A percentile compares a stretch with the other conserved stretches of the same genome.
Evolutionary conservation across 352 stramenopile species (phyloP).

Genomic region (Phytophthora hibernalis): DNA sequence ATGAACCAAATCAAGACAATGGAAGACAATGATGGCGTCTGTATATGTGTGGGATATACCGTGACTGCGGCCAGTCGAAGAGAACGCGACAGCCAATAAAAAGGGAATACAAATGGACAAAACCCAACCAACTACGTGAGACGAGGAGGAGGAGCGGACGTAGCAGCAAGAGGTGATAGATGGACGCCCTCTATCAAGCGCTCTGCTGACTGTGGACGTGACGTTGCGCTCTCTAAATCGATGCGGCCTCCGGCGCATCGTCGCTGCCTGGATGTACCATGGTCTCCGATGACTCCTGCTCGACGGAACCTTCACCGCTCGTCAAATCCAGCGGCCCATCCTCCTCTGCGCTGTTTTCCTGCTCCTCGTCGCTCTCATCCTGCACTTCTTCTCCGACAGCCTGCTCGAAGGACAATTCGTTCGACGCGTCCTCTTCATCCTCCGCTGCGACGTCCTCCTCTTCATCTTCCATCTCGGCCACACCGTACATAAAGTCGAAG

Average conservation of each 20-base stretch:
- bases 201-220: constrained; percentile 19
- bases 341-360: constrained; percentile 21
- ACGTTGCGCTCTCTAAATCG: constrained; percentile 29
- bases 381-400: constrained; percentile 19
- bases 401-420: constrained; percentile 28
- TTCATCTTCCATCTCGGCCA: constrained; percentile 48
- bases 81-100: constrained; percentile 42
- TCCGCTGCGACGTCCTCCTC: constrained; percentile 41
- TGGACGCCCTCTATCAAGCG: constrained; percentile 4
- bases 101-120: constrained; percentile 49
- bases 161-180: constrained; percentile 1
- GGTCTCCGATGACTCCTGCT: constrained; percentile 21
- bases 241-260: constrained; percentile 29
- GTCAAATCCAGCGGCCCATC: constrained; percentile 4
- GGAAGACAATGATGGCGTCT: constrained; percentile 31
- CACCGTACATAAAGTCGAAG: constrained; percentile 80
- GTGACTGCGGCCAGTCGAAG: constrained; percentile 29
- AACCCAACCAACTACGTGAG: constrained; percentile 28
- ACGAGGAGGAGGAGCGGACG: constrained; percentile 19
- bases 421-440: constrained; percentile 37
- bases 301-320: constrained; percentile 18
- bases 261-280: constrained; percentile 27
- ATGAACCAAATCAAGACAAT: constrained; percentile 16
- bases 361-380: constrained; percentile 28
- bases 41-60: constrained; percentile 32